Base-by-base conservation (phyloP, 495 filamentous ascomycete genomes). In the Talaromyces borbonicus region DNA sequence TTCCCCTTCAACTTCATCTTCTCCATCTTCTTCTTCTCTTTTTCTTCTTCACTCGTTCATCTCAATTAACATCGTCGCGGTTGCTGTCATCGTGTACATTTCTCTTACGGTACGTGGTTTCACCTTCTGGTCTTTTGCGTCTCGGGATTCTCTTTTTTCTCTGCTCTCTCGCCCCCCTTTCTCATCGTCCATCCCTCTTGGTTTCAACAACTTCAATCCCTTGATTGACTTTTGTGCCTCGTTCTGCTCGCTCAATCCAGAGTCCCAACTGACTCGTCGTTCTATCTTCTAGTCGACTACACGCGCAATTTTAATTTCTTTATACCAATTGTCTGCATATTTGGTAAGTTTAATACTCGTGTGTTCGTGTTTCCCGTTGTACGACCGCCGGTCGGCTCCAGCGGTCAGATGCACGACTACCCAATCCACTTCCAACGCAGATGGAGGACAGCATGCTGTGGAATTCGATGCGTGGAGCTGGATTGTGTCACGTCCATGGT, bases 21-120 rank as follows among this genome's bases (percentile, higher is more conserved):
- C 48, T 61, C 57, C 55, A 55, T 60, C 33, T 30, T 33, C 43
- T 32, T 16, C n/a, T n/a, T n/a, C n/a, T n/a, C n/a, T n/a, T n/a
- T 46, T 31, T 33, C 38, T 51, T 16, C 29, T 51, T 14, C 33
- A 33, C 27, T 44, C 22, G 37, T 30, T 24, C 43, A 23, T 43
- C 43, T 5, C 27, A 23, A 14, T 36, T 18, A n/a, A n/a, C n/a
- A n/a, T n/a, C n/a, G n/a, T n/a, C n/a, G n/a, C n/a, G n/a, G n/a
- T n/a, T 23, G 35, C 24, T 39, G 30, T 43, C 47, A 50, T 62
- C 67, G 72, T 72, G 69, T 70, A 71, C 68, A 58, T 63, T 66
- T 57, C 53, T 57, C 57, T 61, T 59, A 56, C 30, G 67, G 66
- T 59, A 54, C 52, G 60, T 61, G 49, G 56, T 59, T 37, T 42